Evolutionary conservation across 768 basidiomycete genomes (phyloP).

Genomic region (Omphalotus guepiniiformis): DNA sequence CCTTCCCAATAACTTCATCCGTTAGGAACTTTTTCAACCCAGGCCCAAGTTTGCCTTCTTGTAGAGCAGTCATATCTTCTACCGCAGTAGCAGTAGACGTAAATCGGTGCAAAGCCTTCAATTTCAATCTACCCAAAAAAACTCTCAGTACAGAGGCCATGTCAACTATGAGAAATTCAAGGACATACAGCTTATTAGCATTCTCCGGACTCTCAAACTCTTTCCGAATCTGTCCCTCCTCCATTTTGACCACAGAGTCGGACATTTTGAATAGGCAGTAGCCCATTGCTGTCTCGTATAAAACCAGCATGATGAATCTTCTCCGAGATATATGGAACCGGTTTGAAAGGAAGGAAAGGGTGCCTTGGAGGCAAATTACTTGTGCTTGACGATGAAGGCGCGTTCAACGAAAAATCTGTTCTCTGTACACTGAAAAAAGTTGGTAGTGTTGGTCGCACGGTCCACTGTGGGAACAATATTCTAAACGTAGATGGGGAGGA

Average conservation of each 20-base stretch:
- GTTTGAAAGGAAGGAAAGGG: neutral
- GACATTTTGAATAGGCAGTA: slow-evolving; percentile 98
- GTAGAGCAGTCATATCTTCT: slow-evolving; percentile 91
- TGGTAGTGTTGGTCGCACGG: no score
- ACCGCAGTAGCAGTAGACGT: slow-evolving; percentile 95
- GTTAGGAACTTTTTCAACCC: slow-evolving; percentile 91
- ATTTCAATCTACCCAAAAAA: slow-evolving; percentile 66
- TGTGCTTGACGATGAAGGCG: neutral
- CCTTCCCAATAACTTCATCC: slow-evolving; percentile 82
- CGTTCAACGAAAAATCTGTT: slow-evolving; percentile 4
- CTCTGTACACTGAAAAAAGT: no score
- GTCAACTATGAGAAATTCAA: slow-evolving; percentile 9
- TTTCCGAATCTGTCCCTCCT: slow-evolving; percentile 74
- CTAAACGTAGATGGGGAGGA: no score
- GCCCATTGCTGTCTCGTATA: slow-evolving; percentile 94
- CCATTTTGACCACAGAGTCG: slow-evolving; percentile 82
- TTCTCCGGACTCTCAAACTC: slow-evolving; percentile 91
- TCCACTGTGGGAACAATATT: no score
- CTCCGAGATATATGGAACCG: neutral
- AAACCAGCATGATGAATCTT: slow-evolving; percentile 74
- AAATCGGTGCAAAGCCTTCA: slow-evolving; percentile 95
- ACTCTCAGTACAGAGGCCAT: neutral
- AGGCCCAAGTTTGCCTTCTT: slow-evolving; percentile 91
- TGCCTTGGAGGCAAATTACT: neutral
- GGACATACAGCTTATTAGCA: slow-evolving; percentile 85